Base-by-base conservation (phyloP, 257 asterid species). In the Ajuga chamaepitys region DNA sequence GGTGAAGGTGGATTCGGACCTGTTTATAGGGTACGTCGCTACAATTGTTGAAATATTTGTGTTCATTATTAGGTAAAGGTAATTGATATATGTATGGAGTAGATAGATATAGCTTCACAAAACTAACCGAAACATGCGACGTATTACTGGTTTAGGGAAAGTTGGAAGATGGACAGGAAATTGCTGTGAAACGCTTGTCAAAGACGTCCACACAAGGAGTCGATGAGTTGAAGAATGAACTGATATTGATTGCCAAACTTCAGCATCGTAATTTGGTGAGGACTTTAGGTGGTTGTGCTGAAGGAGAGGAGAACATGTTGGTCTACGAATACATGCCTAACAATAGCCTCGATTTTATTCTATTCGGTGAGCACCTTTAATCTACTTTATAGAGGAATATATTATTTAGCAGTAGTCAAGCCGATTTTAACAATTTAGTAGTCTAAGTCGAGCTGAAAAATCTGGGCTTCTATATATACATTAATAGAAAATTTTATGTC, bases 261-360 rank as follows among this genome's bases (percentile, higher is more conserved):
- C 62, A 56, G 26, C 62, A 56, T 16, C 62, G 62, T 8, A 56
- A 56, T 11, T 30, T 56, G 62, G 62, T 56, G 62, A 56, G 26
- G 62, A 24, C 16, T 30, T 25, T 56, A 30, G 62, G 62, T 5
- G 30, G 62, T 32, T 56, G 62, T 32, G 9, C 16, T 3, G 26
- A 56, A 56, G 8, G 62, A 56, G 44, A 32, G 22, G 45, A 56
- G 8, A 56, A 56, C 25, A 56, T 56, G 62, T 56, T 56, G 62
- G 18, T 56, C 44, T 56, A 56, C 16, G 62, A 56, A 56, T 56
- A 12, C 45, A 32, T 56, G 62, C 26, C 62, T 9, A 56, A 56
- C 42, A 32, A 18, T 8, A 56, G 62, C 44, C 62, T 56, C 38
- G 44, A 56, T 44, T 56, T 30, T n/a, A 56, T 56, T 32, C 16